A percentile compares a stretch with the other conserved stretches of the same genome.
phyloP scores from a whole-genome alignment of 140 eudicot genomes.

The Ambrosia hybrid region DNA sequence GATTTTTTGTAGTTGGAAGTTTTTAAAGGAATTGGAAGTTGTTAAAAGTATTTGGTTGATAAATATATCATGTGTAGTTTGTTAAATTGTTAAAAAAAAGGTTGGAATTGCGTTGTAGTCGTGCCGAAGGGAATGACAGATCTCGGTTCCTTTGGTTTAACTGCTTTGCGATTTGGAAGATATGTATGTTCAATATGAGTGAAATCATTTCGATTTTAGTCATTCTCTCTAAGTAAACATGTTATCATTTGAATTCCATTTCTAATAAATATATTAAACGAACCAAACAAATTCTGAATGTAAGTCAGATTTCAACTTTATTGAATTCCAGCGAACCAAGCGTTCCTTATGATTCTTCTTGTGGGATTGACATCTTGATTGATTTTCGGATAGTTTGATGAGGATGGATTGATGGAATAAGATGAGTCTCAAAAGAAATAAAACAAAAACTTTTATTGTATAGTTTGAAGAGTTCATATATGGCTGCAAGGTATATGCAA shows the following conservation, averaged over 20 bases:
- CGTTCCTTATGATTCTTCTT: not conserved
- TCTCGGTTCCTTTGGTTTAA: not conserved
- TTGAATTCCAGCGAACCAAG: not conserved
- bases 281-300: not conserved
- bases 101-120: not conserved
- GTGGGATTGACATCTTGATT: not conserved
- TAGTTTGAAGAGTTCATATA: not conserved
- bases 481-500: constrained; percentile 3
- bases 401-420: not conserved
- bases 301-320: not conserved
- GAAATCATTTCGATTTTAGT: not conserved
- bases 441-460: not conserved
- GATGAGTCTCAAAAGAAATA: not conserved
- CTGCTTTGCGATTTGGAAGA: not conserved
- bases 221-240: constrained; percentile 6
- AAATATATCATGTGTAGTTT: not conserved
- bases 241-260: not conserved
- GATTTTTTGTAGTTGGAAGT: not conserved
- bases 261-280: not conserved
- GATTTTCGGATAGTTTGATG: not conserved
- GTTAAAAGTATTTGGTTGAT: not conserved
- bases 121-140: not conserved
- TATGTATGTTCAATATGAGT: not conserved
- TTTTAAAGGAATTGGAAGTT: not conserved
- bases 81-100: not conserved